These are phyloP conservation scores for Kappamyces sp. DNA, from an alignment of 192 early-diverging fungal genomes.

Conservation along the genomic window DNA sequence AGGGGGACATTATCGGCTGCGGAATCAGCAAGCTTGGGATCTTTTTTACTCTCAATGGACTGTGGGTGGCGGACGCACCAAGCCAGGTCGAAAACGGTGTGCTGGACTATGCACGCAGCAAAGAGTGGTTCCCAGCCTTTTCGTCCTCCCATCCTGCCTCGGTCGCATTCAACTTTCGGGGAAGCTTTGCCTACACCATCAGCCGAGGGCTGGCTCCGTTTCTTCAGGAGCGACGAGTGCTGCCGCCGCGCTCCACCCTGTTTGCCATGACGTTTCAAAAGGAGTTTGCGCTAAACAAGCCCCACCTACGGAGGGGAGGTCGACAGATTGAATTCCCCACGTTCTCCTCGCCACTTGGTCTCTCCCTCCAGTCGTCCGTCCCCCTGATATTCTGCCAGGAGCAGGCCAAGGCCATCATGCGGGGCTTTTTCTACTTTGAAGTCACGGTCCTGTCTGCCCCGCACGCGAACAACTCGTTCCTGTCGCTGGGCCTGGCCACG, in stretches of 20 bases:
- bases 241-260: too few relatives aligned
- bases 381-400: too few relatives aligned
- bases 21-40: constrained; percentile 3
- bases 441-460: constrained; percentile 15
- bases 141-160: constrained; percentile 10
- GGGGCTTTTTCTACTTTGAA: constrained; percentile 27
- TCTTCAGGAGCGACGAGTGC: too few relatives aligned
- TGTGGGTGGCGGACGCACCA: constrained; percentile 39
- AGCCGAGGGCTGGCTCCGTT: neutral
- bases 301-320: too few relatives aligned
- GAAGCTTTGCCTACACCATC: neutral
- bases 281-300: too few relatives aligned
- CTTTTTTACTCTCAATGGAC: constrained; percentile 40
- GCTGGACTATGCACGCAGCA: constrained; percentile 15
- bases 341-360: too few relatives aligned
- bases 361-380: too few relatives aligned
- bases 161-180: constrained; percentile 27
- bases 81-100: constrained; percentile 11
- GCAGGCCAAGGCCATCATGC: neutral
- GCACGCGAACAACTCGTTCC: constrained; percentile 20
- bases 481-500: constrained; percentile 33
- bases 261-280: too few relatives aligned
- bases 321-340: too few relatives aligned
- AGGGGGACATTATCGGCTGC: constrained; percentile 15
- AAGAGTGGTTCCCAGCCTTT: constrained; percentile 21